phyloP scores from a whole-genome alignment of 495 filamentous ascomycete genomes.

The Pyrenula aspistea region DNA sequence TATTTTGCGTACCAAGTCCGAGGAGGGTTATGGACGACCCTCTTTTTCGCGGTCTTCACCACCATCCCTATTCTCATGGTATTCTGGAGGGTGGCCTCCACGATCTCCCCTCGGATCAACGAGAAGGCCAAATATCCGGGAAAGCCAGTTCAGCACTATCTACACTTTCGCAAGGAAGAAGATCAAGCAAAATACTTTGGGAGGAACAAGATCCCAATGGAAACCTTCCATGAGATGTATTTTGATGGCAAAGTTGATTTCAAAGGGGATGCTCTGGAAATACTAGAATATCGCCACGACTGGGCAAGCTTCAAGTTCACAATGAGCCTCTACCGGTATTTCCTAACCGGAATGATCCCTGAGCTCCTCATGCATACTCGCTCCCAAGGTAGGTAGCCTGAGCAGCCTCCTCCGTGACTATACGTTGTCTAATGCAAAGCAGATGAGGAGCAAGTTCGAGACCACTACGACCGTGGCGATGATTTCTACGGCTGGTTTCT shows the following conservation, averaged over 20 bases:
- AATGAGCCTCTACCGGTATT: slow-evolving; percentile 50
- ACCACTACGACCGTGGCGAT: slow-evolving; percentile 64
- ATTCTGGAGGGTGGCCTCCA: slow-evolving; percentile 47
- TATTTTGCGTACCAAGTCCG: slow-evolving; percentile 40
- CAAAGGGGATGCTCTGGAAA: slow-evolving; percentile 49
- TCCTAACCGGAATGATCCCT: slow-evolving; percentile 56
- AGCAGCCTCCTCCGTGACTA: not conserved
- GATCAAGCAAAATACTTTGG: slow-evolving; percentile 46
- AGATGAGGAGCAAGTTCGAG: slow-evolving; percentile 67
- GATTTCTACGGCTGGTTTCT: slow-evolving; percentile 70
- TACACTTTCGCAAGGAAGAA: slow-evolving; percentile 46
- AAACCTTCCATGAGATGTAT: slow-evolving; percentile 58
- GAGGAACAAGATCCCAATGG: slow-evolving; percentile 52
- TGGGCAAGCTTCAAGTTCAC: slow-evolving; percentile 63
- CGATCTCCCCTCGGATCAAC: slow-evolving; percentile 46
- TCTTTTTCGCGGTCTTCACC: slow-evolving; percentile 44
- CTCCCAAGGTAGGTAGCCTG: slow-evolving; percentile 44
- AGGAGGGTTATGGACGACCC: slow-evolving; percentile 42
- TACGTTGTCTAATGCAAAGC: slow-evolving; percentile 4
- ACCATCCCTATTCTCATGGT: slow-evolving; percentile 41
- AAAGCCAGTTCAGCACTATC: slow-evolving; percentile 49
- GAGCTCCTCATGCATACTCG: slow-evolving; percentile 57
- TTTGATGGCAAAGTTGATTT: slow-evolving; percentile 51
- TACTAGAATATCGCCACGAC: slow-evolving; percentile 54
- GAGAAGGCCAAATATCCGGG: slow-evolving; percentile 51